Conservation (phyloP, 352 stramenopile genomes). For the Globisporangium nunn region DNA sequence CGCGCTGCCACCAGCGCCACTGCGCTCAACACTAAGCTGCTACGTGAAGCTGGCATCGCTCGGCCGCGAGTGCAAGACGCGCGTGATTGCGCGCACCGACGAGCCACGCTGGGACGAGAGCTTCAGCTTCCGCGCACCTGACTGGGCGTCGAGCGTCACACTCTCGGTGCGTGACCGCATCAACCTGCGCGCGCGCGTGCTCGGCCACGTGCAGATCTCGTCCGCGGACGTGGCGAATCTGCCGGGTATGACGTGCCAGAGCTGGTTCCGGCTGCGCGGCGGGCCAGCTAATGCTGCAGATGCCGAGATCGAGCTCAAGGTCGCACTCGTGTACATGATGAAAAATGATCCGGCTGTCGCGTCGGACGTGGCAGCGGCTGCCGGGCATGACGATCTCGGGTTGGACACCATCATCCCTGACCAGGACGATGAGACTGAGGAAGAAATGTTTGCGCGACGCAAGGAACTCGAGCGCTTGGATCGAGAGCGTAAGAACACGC, state of each 20-base stretch:
- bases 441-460: conserved; percentile 31
- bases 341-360: conserved; percentile 40
- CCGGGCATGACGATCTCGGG: conserved; percentile 14
- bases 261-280: conserved; percentile 50
- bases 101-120: conserved; percentile 74
- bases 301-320: conserved; percentile 51
- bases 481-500: conserved; percentile 30
- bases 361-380: conserved; percentile 8
- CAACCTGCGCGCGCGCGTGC: conserved; percentile 64
- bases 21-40: conserved; percentile 58
- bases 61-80: conserved; percentile 62
- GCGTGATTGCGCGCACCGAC: conserved; percentile 48
- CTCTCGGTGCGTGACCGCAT: conserved; percentile 66
- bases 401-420: conserved; percentile 32
- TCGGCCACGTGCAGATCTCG: conserved; percentile 53
- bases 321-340: conserved; percentile 58
- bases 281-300: conserved; percentile 32
- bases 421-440: conserved; percentile 77
- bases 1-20: conserved; percentile 29
- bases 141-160: conserved; percentile 58
- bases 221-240: conserved; percentile 44
- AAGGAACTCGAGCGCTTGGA: conserved; percentile 48
- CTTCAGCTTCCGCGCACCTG: conserved; percentile 60
- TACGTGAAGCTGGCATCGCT: conserved; percentile 72
- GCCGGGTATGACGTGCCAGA: conserved; percentile 52